A percentile compares a stretch with the other conserved stretches of the same genome.
These are phyloP conservation scores for Tetrastigma voinierianum DNA, from an alignment of 164 flowering plant genomes.

Conservation along the genomic window DNA sequence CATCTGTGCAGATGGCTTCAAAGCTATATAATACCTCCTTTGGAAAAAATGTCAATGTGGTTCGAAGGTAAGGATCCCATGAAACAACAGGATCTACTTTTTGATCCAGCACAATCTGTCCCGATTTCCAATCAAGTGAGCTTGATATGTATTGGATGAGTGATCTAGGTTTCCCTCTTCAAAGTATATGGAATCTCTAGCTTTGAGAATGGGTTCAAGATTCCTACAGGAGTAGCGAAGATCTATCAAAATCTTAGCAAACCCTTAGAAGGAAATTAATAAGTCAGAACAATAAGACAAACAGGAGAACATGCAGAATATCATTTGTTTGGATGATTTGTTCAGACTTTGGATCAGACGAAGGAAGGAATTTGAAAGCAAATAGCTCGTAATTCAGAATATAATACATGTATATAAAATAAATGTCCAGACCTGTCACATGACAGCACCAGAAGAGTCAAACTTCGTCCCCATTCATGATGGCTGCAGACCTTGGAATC, in stretches of 20 bases:
- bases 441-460: conserved; percentile 91
- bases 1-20: no score
- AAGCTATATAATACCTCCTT: conserved; percentile 35
- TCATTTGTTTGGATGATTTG: no score
- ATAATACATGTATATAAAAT: no score
- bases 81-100: conserved; percentile 63
- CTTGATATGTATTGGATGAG: conserved; percentile 84
- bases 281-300: background rate
- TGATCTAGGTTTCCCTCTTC: conserved; percentile 60
- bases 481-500: conserved; percentile 60
- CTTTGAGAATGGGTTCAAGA: conserved; percentile 97
- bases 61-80: conserved; percentile 57
- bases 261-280: no score
- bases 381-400: background rate
- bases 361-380: background rate
- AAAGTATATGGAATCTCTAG: conserved; percentile 93
- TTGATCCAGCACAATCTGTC: conserved; percentile 46
- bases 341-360: no score
- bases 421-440: conserved; percentile 65
- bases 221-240: conserved; percentile 38
- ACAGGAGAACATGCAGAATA: background rate
- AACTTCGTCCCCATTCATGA: conserved; percentile 79
- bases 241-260: no score
- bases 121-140: conserved; percentile 68
- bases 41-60: conserved; percentile 47